Base-by-base conservation (phyloP, 169 alveolate species). In the Cyclospora cayetanensis region DNA sequence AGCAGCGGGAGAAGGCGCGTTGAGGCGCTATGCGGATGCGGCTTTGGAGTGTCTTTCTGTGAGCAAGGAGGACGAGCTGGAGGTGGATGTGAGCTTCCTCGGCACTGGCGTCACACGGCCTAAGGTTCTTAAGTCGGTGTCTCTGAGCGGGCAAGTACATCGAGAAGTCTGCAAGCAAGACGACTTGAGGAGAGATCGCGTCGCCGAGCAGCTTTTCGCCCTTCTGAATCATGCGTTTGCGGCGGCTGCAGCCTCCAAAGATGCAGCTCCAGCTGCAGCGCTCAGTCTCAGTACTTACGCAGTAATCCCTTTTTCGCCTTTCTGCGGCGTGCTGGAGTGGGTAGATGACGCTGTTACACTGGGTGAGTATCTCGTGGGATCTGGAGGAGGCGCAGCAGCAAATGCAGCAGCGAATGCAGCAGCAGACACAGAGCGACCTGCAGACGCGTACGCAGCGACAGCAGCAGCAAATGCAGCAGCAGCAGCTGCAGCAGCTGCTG, bases 271-370 rank as follows among this genome's bases (percentile, higher is more conserved):
- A 39, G 55, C 63, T n/a, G 85, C 46, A 39, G 50, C 63, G 27
- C 53, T 85, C 55, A 15, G 46, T 1, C 96, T 98, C 55, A 50
- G 94, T 53, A 94, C 96, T 60, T 98, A 97, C 87, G 94, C 97
- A 11, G 98, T 97, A 4, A 95, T 96, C 9, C 99, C 99, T 11
- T 93, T 98, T 53, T 95, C 98, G 12, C 97, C 95, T 65, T 96
- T 96, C 76, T 95, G 98, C 37, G 99, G 99, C 42, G 92, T 98
- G 15, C 94, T 97, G 11, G 99, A 98, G 37, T 98, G 99, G 99
- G 99, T 98, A 5, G 96, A 95, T n/a, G 95, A 95, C 88, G 96
- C 97, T 0, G 98, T 96, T 53, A 95, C 96, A 1, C 92, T 95
- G 3, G 96, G 94, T 25, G 94, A 77, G 77, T 85, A 85, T 42